phyloP scores from a whole-genome alignment of 371 early-diverging fungal species.

The Syncephalastrum racemosum region DNA sequence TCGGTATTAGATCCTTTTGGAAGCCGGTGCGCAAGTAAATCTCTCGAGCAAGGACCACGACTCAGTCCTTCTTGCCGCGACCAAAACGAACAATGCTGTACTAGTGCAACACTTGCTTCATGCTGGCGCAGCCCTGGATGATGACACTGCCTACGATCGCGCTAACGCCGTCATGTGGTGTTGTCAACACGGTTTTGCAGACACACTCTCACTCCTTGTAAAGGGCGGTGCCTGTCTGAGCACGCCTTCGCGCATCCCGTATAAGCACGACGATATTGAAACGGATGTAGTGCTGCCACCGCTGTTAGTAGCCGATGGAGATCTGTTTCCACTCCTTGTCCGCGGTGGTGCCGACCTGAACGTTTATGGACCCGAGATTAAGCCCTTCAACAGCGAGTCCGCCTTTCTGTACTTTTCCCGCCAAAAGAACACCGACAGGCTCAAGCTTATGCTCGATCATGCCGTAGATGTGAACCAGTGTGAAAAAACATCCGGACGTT shows the following conservation, averaged over 20 bases:
- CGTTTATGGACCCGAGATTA: constrained; percentile 15
- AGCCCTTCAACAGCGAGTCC: constrained; percentile 19
- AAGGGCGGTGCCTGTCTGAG: constrained; percentile 26
- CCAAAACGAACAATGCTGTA: constrained; percentile 13
- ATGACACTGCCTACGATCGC: constrained; percentile 29
- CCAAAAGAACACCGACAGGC: background rate
- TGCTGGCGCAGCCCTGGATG: constrained; percentile 23
- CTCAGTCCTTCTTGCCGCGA: constrained; percentile 28
- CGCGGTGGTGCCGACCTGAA: constrained; percentile 25
- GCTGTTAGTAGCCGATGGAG: too few relatives aligned
- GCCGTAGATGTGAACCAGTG: constrained; percentile 37
- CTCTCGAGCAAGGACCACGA: constrained; percentile 6
- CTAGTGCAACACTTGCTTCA: constrained; percentile 31
- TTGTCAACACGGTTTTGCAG: constrained; percentile 19
- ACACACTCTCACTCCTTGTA: constrained; percentile 31
- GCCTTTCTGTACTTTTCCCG: constrained; percentile 30
- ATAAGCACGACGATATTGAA: too few relatives aligned
- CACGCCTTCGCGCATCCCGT: constrained; percentile 3
- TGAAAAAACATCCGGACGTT: constrained; percentile 28
- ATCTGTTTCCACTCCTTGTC: constrained; percentile 12
- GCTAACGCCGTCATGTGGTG: constrained; percentile 35
- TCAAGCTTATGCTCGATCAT: constrained; percentile 32
- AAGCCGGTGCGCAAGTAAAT: constrained; percentile 20
- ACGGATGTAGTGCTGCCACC: too few relatives aligned
- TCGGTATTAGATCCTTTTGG: constrained; percentile 24